These are phyloP conservation scores for Eucalyptus erythrocorys DNA, from an alignment of 345 rosid genomes.

Conservation along the genomic window DNA sequence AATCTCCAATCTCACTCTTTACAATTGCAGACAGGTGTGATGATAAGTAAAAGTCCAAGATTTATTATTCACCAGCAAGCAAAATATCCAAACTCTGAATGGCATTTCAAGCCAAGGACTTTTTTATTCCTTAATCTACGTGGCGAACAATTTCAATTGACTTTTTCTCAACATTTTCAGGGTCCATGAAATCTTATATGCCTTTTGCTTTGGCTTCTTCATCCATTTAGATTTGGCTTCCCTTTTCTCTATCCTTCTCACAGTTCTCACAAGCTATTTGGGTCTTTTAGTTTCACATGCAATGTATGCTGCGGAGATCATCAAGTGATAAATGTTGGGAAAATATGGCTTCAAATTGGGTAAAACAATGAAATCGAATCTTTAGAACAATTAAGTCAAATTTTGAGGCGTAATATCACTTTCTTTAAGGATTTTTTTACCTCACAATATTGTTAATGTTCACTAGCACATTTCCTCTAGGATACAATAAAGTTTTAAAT, in stretches of 20 bases:
- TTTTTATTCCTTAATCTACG: not conserved
- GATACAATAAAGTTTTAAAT: too few relatives aligned
- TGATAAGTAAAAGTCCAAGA: not conserved
- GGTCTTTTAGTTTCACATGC: not conserved
- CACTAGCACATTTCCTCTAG: too few relatives aligned
- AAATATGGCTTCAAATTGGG: too few relatives aligned
- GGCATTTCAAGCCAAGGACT: not conserved
- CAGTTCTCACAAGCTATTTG: not conserved
- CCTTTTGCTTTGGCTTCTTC: not conserved
- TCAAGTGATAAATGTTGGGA: not conserved
- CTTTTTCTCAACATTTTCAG: not conserved
- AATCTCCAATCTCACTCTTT: not conserved
- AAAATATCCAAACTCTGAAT: not conserved
- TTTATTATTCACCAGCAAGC: not conserved
- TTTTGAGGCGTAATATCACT: fast-evolving
- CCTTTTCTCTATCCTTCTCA: not conserved
- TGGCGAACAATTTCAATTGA: not conserved
- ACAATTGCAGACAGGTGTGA: not conserved
- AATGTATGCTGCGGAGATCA: not conserved
- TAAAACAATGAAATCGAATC: too few relatives aligned
- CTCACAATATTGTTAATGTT: too few relatives aligned
- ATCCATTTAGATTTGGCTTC: not conserved
- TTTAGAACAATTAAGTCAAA: too few relatives aligned
- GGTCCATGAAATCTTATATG: not conserved
- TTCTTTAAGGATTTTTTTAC: too few relatives aligned